Evolutionary conservation across 176 grass and related monocot genomes (phyloP).

Genomic region (Ampelocalamus luodianensis): DNA sequence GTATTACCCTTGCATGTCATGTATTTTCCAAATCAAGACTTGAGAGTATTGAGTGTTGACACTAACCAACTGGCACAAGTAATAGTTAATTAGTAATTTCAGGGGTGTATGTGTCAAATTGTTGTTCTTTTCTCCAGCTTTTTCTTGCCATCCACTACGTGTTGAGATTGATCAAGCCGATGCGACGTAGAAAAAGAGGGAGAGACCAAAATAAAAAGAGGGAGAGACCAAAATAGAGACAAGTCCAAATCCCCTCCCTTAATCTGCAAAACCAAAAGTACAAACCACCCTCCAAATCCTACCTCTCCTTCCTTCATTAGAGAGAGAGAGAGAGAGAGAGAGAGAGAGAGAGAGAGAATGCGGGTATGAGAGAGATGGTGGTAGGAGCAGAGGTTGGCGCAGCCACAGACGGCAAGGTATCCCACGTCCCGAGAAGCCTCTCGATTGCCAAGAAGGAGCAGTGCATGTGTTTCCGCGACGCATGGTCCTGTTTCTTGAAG

Average conservation of each 20-base stretch:
- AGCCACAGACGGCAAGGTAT: slow-evolving; percentile 23
- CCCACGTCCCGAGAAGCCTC: slow-evolving; percentile 39
- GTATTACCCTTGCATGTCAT: neutral
- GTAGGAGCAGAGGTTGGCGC: slow-evolving; percentile 38
- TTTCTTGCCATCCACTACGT: slow-evolving; percentile 20
- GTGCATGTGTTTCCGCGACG: slow-evolving; percentile 36
- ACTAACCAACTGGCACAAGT: neutral
- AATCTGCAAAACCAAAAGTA: slow-evolving; percentile 42
- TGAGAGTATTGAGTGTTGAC: neutral
- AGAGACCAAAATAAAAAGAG: slow-evolving; percentile 43
- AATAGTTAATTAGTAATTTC: neutral
- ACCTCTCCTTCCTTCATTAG: slow-evolving; percentile 30
- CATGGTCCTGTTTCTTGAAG: slow-evolving; percentile 32
- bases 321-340: slow-evolving; percentile 1
- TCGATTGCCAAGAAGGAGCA: slow-evolving; percentile 29
- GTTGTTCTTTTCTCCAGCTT: neutral
- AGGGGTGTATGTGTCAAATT: slow-evolving; percentile 34
- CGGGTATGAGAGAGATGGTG: slow-evolving; percentile 32
- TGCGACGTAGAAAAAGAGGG: slow-evolving; percentile 59
- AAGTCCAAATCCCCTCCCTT: slow-evolving; percentile 22
- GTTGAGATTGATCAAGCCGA: slow-evolving; percentile 45
- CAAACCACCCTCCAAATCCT: slow-evolving; percentile 40
- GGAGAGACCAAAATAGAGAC: slow-evolving; percentile 24
- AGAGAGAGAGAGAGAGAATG: slow-evolving; percentile 26
- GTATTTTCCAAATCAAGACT: neutral